Evolutionary conservation across 169 alveolate species (phyloP).

Genomic region (Eimeria praecox): DNA sequence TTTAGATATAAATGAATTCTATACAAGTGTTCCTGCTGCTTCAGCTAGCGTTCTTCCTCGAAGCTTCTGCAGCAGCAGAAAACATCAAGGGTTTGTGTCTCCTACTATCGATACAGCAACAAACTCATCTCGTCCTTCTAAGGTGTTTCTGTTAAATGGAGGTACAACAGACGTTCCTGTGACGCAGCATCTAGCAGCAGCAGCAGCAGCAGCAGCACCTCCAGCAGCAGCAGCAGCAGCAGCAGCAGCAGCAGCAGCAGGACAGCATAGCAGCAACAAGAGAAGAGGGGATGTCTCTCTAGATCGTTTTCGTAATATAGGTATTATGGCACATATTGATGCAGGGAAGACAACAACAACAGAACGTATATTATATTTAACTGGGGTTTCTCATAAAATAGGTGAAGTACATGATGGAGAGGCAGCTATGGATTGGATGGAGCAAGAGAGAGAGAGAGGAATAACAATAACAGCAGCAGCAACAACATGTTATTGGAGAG

Average conservation of each 20-base stretch:
- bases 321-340: slow-evolving; percentile 98
- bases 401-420: slow-evolving; percentile 94
- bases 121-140: too few relatives aligned
- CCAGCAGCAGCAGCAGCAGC: too few relatives aligned
- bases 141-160: too few relatives aligned
- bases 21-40: too few relatives aligned
- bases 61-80: too few relatives aligned
- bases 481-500: slow-evolving; percentile 96
- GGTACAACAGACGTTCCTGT: too few relatives aligned
- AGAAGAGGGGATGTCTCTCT: slow-evolving; percentile 80
- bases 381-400: slow-evolving; percentile 94
- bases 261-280: too few relatives aligned
- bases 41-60: too few relatives aligned
- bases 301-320: slow-evolving; percentile 91
- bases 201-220: slow-evolving; percentile 7
- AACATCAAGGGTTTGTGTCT: too few relatives aligned
- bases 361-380: slow-evolving; percentile 95
- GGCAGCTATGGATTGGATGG: slow-evolving; percentile 98
- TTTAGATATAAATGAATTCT: too few relatives aligned
- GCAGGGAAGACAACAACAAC: slow-evolving; percentile 99
- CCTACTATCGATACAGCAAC: too few relatives aligned
- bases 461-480: slow-evolving; percentile 98
- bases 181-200: not conserved
- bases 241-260: slow-evolving; percentile 23
- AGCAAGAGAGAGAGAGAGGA: slow-evolving; percentile 97